These are phyloP conservation scores for Pyracantha coccinea DNA, from an alignment of 331 rosid species.

Conservation along the genomic window DNA sequence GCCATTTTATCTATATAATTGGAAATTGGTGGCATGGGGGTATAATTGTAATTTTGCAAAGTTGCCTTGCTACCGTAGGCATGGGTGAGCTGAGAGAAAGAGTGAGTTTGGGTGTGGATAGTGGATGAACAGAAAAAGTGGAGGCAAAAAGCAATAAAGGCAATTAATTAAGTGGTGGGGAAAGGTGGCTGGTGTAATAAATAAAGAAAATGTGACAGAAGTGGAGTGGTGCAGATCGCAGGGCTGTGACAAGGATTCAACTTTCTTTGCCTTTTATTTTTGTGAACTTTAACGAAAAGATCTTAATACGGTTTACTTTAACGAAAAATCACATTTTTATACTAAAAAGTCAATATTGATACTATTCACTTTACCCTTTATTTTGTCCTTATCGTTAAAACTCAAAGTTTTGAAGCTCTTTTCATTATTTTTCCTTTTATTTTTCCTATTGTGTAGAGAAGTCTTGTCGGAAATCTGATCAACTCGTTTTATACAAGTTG, in stretches of 20 bases:
- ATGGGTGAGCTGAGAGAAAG: neutral
- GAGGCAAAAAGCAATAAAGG: conserved; percentile 29
- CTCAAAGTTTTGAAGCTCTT: too few relatives aligned
- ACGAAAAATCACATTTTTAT: too few relatives aligned
- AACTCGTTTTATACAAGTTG: too few relatives aligned
- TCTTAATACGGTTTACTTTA: too few relatives aligned
- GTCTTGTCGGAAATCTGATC: fast-evolving
- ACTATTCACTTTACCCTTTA: too few relatives aligned
- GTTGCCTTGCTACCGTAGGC: neutral
- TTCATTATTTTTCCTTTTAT: too few relatives aligned
- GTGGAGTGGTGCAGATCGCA: conserved; percentile 16
- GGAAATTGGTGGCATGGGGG: neutral
- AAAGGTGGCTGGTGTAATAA: conserved; percentile 52
- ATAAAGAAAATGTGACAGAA: conserved; percentile 16
- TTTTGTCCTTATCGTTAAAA: too few relatives aligned
- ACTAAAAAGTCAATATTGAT: too few relatives aligned
- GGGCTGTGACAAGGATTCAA: conserved; percentile 8
- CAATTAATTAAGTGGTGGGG: conserved; percentile 27
- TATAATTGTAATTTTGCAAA: neutral
- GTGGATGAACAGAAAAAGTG: neutral
- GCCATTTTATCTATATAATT: too few relatives aligned
- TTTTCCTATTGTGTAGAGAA: neutral
- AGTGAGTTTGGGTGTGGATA: conserved; percentile 13
- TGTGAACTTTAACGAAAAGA: too few relatives aligned
- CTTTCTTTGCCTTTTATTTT: conserved; percentile 4